Conservation (phyloP, 2,329 filamentous ascomycete genomes). For the Aulographum hederae region DNA sequence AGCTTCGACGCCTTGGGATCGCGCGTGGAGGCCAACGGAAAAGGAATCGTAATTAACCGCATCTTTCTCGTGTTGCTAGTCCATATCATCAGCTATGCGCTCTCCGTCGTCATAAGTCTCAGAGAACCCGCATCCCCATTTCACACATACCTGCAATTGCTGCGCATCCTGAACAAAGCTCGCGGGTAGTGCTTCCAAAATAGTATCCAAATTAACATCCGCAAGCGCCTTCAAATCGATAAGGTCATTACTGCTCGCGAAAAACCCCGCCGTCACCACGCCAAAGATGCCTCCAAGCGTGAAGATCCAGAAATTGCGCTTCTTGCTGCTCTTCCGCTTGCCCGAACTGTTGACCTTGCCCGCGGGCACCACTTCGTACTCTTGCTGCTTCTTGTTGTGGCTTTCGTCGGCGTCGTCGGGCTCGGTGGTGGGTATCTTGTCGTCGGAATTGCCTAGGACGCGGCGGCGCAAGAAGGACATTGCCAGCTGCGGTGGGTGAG, state of each 20-base stretch:
- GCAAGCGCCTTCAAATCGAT: conserved; percentile 62
- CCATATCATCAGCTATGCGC: too few relatives aligned
- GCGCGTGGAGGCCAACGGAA: conserved; percentile 68
- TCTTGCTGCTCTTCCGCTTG: conserved; percentile 32
- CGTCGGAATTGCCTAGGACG: conserved; percentile 11
- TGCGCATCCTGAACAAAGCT: conserved; percentile 72
- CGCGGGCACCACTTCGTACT: conserved; percentile 1
- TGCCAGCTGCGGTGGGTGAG: neutral
- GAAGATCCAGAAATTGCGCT: conserved; percentile 69
- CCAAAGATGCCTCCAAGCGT: conserved; percentile 78
- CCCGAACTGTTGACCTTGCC: conserved; percentile 14
- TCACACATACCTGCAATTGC: conserved; percentile 57
- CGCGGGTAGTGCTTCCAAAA: conserved; percentile 76
- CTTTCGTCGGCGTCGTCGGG: conserved; percentile 4
- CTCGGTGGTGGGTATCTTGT: conserved; percentile 5
- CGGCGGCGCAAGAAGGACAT: conserved; percentile 19
- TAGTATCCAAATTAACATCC: conserved; percentile 60
- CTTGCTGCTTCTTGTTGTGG: conserved; percentile 2
- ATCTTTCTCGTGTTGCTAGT: conserved; percentile 67
- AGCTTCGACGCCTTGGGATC: conserved; percentile 60
- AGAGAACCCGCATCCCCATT: too few relatives aligned
- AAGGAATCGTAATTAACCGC: conserved; percentile 88
- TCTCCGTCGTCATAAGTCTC: too few relatives aligned
- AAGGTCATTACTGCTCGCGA: conserved; percentile 67
- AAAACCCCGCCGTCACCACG: conserved; percentile 72